These are phyloP conservation scores for Maudiozyma barnettii DNA, from an alignment of 805 yeast genomes.

Conservation along the genomic window DNA sequence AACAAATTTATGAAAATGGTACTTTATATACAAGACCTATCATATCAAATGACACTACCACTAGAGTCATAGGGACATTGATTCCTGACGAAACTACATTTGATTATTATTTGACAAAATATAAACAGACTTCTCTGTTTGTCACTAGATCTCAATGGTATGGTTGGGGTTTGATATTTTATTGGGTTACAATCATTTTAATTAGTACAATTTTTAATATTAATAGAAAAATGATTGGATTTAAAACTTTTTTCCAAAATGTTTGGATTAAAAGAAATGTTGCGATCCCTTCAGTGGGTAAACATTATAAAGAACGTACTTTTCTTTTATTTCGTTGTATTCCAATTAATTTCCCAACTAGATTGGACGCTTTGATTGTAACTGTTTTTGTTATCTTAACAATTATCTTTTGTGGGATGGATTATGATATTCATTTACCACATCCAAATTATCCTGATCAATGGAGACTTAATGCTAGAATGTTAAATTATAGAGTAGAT, in stretches of 20 bases:
- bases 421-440: constrained; percentile 31
- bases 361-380: constrained; percentile 27
- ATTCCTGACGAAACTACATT: constrained; percentile 27
- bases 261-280: constrained; percentile 16
- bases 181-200: constrained; percentile 31
- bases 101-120: constrained; percentile 28
- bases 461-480: constrained; percentile 28
- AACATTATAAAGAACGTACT: constrained; percentile 15
- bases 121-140: constrained; percentile 31
- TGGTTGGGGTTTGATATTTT: constrained; percentile 40
- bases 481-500: constrained; percentile 48
- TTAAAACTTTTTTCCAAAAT: constrained; percentile 9
- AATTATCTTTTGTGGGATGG: constrained; percentile 29
- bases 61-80: constrained; percentile 27
- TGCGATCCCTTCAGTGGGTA: constrained; percentile 24
- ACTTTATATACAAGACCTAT: constrained; percentile 29
- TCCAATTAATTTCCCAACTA: constrained; percentile 27
- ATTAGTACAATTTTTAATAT: constrained; percentile 28
- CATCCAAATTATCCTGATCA: constrained; percentile 30
- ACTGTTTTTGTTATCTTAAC: constrained; percentile 25
- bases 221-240: constrained; percentile 19
- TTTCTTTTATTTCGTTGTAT: constrained; percentile 13
- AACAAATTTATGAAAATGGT: constrained; percentile 32
- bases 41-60: constrained; percentile 14
- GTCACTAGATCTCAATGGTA: constrained; percentile 33